Conservation (phyloP, 805 yeast genomes). For the Ogataea henricii region DNA sequence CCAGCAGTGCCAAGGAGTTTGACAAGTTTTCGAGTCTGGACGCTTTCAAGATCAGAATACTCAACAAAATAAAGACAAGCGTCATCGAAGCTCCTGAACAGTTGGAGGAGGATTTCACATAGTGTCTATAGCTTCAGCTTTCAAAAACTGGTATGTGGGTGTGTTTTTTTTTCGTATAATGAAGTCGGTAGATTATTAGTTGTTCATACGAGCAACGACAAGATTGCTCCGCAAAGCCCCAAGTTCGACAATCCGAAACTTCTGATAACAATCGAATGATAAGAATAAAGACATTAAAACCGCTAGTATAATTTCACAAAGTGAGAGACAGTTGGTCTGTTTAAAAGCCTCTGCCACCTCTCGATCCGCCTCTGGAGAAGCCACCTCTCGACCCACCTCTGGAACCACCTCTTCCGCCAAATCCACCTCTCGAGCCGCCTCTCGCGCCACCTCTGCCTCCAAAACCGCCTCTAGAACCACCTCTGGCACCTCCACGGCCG, state of each 20-base stretch:
- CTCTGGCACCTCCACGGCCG: slow-evolving; percentile 45
- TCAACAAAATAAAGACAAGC: slow-evolving; percentile 73
- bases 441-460: slow-evolving; percentile 51
- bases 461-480: slow-evolving; percentile 43
- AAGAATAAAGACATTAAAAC: slow-evolving; percentile 7
- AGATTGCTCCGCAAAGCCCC: not conserved
- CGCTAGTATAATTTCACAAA: slow-evolving; percentile 13
- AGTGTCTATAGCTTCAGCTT: not conserved
- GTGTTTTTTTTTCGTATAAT: slow-evolving; percentile 5
- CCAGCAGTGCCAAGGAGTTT: slow-evolving; percentile 73
- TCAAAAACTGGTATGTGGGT: not conserved
- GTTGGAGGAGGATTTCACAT: slow-evolving; percentile 39
- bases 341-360: slow-evolving; percentile 29
- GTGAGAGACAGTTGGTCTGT: slow-evolving; percentile 1
- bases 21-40: slow-evolving; percentile 90
- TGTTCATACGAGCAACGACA: no score
- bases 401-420: slow-evolving; percentile 42
- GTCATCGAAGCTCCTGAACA: slow-evolving; percentile 34
- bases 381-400: slow-evolving; percentile 43
- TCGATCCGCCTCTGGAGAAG: slow-evolving; percentile 43
- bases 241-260: not conserved
- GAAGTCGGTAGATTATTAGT: slow-evolving; percentile 6
- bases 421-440: slow-evolving; percentile 42
- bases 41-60: slow-evolving; percentile 82
- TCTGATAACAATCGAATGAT: not conserved